These are phyloP conservation scores for Pichia inconspicua DNA, from an alignment of 1,139 yeast genomes.

Conservation along the genomic window DNA sequence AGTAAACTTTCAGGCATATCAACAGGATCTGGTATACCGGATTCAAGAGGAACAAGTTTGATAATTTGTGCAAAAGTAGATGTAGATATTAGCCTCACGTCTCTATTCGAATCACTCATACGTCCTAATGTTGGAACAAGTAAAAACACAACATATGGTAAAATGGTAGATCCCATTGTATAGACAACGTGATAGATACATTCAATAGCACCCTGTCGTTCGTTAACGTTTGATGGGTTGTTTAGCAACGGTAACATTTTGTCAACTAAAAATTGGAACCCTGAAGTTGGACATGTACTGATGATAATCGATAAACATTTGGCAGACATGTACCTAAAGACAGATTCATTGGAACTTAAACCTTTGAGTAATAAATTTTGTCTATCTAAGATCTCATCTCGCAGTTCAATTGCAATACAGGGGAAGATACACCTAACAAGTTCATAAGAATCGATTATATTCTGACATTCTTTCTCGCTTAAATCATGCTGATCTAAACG, in stretches of 20 bases:
- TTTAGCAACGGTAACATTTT: slow-evolving; percentile 71
- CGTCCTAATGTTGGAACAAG: slow-evolving; percentile 95
- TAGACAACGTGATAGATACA: slow-evolving; percentile 77
- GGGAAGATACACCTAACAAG: slow-evolving; percentile 71
- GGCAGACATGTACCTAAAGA: slow-evolving; percentile 83
- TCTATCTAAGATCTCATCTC: slow-evolving; percentile 40
- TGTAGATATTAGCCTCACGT: slow-evolving; percentile 84
- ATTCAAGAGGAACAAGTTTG: slow-evolving; percentile 91
- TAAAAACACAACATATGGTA: slow-evolving; percentile 91
- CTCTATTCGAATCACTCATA: slow-evolving; percentile 93
- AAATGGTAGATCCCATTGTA: slow-evolving; percentile 79
- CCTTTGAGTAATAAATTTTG: slow-evolving; percentile 51
- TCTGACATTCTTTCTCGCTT: slow-evolving; percentile 57
- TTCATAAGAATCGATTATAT: slow-evolving; percentile 80
- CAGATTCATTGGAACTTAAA: slow-evolving; percentile 63
- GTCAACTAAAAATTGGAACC: slow-evolving; percentile 76
- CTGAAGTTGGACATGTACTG: slow-evolving; percentile 60
- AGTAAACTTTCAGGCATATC: slow-evolving; percentile 82
- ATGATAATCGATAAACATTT: slow-evolving; percentile 83
- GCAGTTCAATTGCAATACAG: slow-evolving; percentile 43
- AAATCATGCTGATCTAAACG: slow-evolving; percentile 31
- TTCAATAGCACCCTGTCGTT: slow-evolving; percentile 93
- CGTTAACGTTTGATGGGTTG: slow-evolving; percentile 66
- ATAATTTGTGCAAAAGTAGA: slow-evolving; percentile 96
- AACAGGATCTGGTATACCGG: slow-evolving; percentile 94